Evolutionary conservation across 2,329 filamentous ascomycete species (phyloP).

Genomic region (Sporothrix inflata): DNA sequence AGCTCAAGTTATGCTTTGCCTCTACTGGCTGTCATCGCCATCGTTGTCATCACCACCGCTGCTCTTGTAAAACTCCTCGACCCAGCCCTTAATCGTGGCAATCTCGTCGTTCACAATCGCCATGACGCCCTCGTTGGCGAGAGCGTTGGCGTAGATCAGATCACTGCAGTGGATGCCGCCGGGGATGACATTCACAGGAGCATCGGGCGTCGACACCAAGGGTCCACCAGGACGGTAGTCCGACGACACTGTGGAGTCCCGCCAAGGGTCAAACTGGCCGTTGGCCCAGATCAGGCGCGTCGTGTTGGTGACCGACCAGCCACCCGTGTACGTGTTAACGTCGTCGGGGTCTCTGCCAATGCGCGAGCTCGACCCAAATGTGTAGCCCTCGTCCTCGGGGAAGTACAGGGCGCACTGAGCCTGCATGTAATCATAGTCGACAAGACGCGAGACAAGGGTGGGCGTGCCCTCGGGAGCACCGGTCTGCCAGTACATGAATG

Average conservation of each 20-base stretch:
- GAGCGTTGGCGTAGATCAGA: constrained; percentile 50
- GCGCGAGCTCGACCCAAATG: constrained; percentile 39
- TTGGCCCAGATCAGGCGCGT: constrained; percentile 48
- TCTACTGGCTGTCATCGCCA: background rate
- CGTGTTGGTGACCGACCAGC: constrained; percentile 47
- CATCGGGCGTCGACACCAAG: constrained; percentile 40
- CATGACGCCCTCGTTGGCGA: constrained; percentile 53
- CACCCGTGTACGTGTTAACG: constrained; percentile 46
- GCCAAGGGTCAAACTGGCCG: constrained; percentile 48
- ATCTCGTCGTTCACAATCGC: constrained; percentile 56
- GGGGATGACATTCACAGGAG: constrained; percentile 44
- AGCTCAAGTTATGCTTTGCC: background rate
- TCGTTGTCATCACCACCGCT: background rate
- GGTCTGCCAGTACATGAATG: constrained; percentile 48
- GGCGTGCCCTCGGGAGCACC: constrained; percentile 50
- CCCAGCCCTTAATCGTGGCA: constrained; percentile 57
- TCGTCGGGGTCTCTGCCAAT: constrained; percentile 41
- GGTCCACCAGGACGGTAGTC: constrained; percentile 46
- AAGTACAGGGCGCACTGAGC: constrained; percentile 52
- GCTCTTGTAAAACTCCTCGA: constrained; percentile 51
- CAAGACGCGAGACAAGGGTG: constrained; percentile 47
- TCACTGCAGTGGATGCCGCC: constrained; percentile 49
- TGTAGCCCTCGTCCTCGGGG: constrained; percentile 42
- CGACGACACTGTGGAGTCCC: constrained; percentile 45
- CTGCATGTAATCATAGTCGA: constrained; percentile 46